phyloP scores from a whole-genome alignment of 306 rosid species.

The Neltuma alba region DNA sequence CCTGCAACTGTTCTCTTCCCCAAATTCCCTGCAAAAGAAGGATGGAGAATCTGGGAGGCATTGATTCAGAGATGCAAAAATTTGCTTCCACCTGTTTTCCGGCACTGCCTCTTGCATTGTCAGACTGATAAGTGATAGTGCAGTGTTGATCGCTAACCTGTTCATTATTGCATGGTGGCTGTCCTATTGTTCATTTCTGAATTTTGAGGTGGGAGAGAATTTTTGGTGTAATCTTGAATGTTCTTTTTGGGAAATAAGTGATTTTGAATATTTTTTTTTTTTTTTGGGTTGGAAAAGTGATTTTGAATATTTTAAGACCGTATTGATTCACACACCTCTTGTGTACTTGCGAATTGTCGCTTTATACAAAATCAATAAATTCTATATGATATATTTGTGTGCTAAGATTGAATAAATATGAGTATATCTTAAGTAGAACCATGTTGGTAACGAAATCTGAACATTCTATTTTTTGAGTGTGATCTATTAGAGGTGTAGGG shows the following conservation, averaged over 20 bases:
- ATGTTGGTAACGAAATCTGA: background rate
- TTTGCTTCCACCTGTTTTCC: conserved; percentile 48
- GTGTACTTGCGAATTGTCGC: background rate
- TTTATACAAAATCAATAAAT: background rate
- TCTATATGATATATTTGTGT: background rate
- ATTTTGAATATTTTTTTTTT: background rate
- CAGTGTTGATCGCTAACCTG: conserved; percentile 41
- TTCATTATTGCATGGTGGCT: conserved; percentile 48
- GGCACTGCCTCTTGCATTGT: conserved; percentile 51
- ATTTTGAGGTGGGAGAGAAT: background rate
- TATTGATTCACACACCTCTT: background rate
- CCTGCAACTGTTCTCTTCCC: conserved; percentile 28
- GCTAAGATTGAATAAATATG: background rate
- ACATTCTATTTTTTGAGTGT: background rate
- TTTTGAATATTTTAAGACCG: background rate
- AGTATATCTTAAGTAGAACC: background rate
- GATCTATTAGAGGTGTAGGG: background rate
- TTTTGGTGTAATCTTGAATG: background rate
- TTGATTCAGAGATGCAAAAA: conserved; percentile 9
- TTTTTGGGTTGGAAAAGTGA: background rate
- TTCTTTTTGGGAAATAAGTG: background rate
- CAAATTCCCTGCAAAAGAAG: conserved; percentile 42
- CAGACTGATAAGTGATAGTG: conserved; percentile 30
- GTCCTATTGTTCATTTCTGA: conserved; percentile 34
- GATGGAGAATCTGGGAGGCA: conserved; percentile 45